These are phyloP conservation scores for Fulvia fulva DNA, from an alignment of 2,329 filamentous ascomycete species.

Conservation along the genomic window DNA sequence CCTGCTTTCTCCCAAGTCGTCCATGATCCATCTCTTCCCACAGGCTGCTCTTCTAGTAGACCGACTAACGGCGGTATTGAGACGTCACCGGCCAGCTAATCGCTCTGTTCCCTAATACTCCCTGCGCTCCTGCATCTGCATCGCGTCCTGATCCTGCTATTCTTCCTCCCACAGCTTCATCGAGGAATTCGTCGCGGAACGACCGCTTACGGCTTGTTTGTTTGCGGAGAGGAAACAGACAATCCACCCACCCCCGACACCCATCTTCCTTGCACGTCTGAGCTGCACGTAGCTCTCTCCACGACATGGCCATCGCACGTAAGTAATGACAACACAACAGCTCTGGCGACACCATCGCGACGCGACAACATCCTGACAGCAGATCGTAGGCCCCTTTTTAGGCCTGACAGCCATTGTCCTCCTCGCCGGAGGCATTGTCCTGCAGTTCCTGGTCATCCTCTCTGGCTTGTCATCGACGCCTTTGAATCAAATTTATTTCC, in stretches of 20 bases:
- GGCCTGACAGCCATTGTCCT: conserved; percentile 58
- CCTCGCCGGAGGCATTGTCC: conserved; percentile 57
- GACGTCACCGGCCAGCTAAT: conserved; percentile 7
- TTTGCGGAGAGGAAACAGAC: neutral
- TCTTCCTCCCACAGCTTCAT: neutral
- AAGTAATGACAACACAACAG: conserved; percentile 7
- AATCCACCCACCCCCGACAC: conserved; percentile 1
- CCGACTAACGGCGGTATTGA: neutral
- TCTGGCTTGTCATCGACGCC: conserved; percentile 56
- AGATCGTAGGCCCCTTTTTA: conserved; percentile 50
- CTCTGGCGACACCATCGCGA: neutral
- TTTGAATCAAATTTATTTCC: conserved; percentile 77
- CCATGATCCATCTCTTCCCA: neutral
- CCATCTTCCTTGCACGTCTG: conserved; percentile 3
- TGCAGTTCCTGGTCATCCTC: conserved; percentile 64
- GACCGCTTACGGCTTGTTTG: neutral
- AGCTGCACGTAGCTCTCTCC: conserved; percentile 3
- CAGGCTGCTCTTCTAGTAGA: neutral
- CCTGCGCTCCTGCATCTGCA: neutral
- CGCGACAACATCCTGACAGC: neutral
- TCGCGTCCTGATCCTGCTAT: neutral
- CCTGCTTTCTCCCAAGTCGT: neutral
- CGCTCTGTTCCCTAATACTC: neutral
- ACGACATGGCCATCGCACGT: conserved; percentile 23
- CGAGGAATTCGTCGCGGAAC: neutral